Percentiles rank a stretch among this genome's conserved stretches.
These are phyloP conservation scores for Tilletia caries DNA, from an alignment of 1,284 basidiomycete genomes.

Conservation along the genomic window DNA sequence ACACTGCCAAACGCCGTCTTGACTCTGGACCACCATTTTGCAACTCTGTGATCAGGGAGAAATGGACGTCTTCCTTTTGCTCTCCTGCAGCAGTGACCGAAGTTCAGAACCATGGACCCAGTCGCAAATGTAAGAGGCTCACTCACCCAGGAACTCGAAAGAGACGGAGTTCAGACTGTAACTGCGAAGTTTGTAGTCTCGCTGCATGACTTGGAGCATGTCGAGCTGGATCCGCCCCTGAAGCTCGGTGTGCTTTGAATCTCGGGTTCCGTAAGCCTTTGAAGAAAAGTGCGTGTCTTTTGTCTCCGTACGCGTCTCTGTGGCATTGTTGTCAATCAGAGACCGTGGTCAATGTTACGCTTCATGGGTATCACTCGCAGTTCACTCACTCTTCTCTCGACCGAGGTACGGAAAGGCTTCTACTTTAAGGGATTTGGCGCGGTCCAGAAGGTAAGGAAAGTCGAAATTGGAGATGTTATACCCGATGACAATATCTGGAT, in stretches of 20 bases:
- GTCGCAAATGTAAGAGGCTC: background rate
- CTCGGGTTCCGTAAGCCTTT: slow-evolving; percentile 53
- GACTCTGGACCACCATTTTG: slow-evolving; percentile 52
- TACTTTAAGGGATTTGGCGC: slow-evolving; percentile 49
- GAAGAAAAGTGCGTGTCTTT: slow-evolving; percentile 54
- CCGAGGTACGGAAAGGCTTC: slow-evolving; percentile 49
- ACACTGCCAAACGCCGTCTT: slow-evolving; percentile 50
- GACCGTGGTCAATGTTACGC: background rate
- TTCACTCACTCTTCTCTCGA: slow-evolving; percentile 33
- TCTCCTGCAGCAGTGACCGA: slow-evolving; percentile 24
- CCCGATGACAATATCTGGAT: slow-evolving; percentile 52
- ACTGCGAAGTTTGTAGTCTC: slow-evolving; percentile 52
- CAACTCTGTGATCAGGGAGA: slow-evolving; percentile 52
- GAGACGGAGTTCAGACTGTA: slow-evolving; percentile 53
- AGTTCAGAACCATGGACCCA: background rate
- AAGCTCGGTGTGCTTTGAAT: slow-evolving; percentile 51
- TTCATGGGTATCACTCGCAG: background rate
- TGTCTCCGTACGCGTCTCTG: slow-evolving; percentile 44
- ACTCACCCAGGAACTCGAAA: slow-evolving; percentile 45
- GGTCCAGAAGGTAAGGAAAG: slow-evolving; percentile 52
- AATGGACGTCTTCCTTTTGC: slow-evolving; percentile 53
- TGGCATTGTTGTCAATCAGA: background rate
- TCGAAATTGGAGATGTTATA: slow-evolving; percentile 54
- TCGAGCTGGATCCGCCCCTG: slow-evolving; percentile 53
- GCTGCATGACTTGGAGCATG: slow-evolving; percentile 54